Percentiles rank a stretch among this genome's conserved stretches.
Conservation (phyloP, 257 asterid species). For the Solanum lycopersicoides region DNA sequence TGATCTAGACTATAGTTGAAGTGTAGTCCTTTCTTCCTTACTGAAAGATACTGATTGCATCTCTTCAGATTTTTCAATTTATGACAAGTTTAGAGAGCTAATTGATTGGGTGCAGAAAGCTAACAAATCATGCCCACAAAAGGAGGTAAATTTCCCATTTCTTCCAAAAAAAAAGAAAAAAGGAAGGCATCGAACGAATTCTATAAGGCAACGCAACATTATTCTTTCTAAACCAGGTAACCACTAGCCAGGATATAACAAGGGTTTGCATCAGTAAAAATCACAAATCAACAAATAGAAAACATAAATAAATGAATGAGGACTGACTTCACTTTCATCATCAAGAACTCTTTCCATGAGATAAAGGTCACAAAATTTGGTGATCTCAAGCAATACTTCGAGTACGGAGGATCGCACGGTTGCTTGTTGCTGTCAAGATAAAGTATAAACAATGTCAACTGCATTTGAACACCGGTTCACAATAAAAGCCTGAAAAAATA, state of each 20-base stretch:
- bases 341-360: constrained; percentile 94
- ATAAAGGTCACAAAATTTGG: constrained; percentile 88
- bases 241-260: neutral
- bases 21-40: neutral
- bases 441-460: constrained; percentile 1
- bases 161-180: neutral
- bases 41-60: neutral
- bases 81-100: neutral
- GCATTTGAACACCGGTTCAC: neutral
- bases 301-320: neutral
- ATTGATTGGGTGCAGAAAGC: neutral
- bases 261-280: neutral
- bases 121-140: neutral
- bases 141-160: neutral
- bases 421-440: constrained; percentile 68
- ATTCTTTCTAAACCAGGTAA: neutral
- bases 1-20: neutral
- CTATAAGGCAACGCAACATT: neutral
- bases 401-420: constrained; percentile 79
- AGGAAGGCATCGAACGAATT: neutral
- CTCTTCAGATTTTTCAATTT: neutral
- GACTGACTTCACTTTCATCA: constrained; percentile 76
- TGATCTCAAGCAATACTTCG: constrained; percentile 81
- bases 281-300: neutral
- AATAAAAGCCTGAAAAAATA: neutral